Percentiles rank a stretch among this genome's conserved stretches.
phyloP scores from a whole-genome alignment of 1,139 yeast genomes.

The Starmera stellimalicola region DNA sequence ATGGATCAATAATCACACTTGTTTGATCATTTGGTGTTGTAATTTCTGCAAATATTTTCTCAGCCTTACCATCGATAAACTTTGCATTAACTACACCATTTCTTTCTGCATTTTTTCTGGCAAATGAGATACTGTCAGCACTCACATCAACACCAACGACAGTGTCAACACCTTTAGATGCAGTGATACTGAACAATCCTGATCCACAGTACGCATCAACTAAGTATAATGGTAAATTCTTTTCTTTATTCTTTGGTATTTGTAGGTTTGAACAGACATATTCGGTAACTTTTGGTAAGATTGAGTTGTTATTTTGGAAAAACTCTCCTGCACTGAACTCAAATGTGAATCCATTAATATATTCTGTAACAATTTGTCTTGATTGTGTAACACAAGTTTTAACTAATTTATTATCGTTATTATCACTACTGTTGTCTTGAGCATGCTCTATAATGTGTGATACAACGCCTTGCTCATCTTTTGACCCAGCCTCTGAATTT shows the following conservation, averaged over 20 bases:
- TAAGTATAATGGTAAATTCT: constrained; percentile 41
- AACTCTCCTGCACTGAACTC: constrained; percentile 91
- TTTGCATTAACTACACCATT: constrained; percentile 71
- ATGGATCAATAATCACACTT: constrained; percentile 90
- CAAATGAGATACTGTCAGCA: constrained; percentile 85
- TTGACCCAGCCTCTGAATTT: constrained; percentile 34
- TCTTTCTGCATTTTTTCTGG: constrained; percentile 66
- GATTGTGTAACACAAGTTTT: constrained; percentile 50
- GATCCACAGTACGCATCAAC: constrained; percentile 98
- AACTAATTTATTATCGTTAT: constrained; percentile 21
- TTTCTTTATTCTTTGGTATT: constrained; percentile 34
- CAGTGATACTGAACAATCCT: constrained; percentile 83
- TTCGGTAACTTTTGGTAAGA: constrained; percentile 69
- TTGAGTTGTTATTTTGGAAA: constrained; percentile 91
- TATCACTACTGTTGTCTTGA: constrained; percentile 9
- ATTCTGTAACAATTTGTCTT: constrained; percentile 74
- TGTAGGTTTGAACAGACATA: constrained; percentile 68
- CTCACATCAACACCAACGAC: constrained; percentile 94
- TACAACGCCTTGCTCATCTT: constrained; percentile 26
- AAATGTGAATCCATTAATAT: constrained; percentile 63
- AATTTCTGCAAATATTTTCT: constrained; percentile 71
- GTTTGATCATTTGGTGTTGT: constrained; percentile 67
- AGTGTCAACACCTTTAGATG: constrained; percentile 67
- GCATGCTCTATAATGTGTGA: constrained; percentile 18
- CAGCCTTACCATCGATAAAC: constrained; percentile 89